Evolutionary conservation across 2,329 filamentous ascomycete species (phyloP), one percentile per base, ranked within the genome.

Genomic region (Byssochlamys sp.): DNA sequence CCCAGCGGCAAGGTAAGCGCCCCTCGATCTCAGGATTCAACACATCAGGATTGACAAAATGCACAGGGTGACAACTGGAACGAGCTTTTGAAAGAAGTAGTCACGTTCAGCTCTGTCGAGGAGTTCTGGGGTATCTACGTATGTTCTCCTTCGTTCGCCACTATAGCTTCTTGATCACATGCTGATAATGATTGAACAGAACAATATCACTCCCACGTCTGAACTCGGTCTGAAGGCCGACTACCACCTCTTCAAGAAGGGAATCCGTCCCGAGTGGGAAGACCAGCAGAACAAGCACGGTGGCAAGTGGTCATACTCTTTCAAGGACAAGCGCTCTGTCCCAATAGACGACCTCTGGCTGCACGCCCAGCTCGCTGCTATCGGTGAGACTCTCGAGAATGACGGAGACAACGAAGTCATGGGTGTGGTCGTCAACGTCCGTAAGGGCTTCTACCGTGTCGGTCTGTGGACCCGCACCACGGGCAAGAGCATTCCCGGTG

Each of bases 111-210:
- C 78, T 96, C 91, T 2, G 94, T 99, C 27, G 94, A 99, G 78
- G 95, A 99, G 76, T 99, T 99, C 78, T 99, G 94, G 94, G 94
- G 94, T 59, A 90, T 99, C 73, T 97, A 97, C 77, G 95, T 99
- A 83, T 74, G 91, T 81, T 45, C 57, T 58, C 33, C 53, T 5
- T 7, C 53, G 35, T 55, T 53, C 14, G 52, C 39, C 56, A 29
- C 11, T 45, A 33, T n/a, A 25, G 35, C 29, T 31, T 14, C n/a
- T 27, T 51, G n/a, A 54, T 31, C 5, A 33, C 3, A 31, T 59
- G 26, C n/a, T 50, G 12, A 26, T 55, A 14, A 25, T 55, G 57
- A 56, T 55, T 61, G 53, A 28, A 54, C 56, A 99, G 95, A 99
- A 99, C 83, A 99, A 99, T 77, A 96, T 99, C 74, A 90, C 92